Percentiles rank a stretch among this genome's conserved stretches.
Evolutionary conservation across 345 rosid species (phyloP).

Genomic region (Gossypium rotundifolium): DNA sequence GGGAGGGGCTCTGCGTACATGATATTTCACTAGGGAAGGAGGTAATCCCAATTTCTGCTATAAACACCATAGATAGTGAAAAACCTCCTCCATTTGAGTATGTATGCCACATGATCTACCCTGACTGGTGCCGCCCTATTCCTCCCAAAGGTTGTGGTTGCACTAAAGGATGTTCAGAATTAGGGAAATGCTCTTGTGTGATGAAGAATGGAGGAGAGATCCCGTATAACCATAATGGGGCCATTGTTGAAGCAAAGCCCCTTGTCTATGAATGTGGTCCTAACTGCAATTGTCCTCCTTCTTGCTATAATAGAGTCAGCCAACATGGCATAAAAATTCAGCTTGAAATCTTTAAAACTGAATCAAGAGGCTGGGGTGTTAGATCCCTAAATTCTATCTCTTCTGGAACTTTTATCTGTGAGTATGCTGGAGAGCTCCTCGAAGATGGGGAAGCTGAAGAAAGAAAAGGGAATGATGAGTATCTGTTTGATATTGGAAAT

Average conservation of each 20-base stretch:
- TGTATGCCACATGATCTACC: conserved; percentile 44
- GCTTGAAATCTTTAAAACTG: conserved; percentile 81
- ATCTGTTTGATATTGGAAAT: conserved; percentile 70
- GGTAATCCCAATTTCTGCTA: conserved; percentile 56
- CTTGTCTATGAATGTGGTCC: conserved; percentile 86
- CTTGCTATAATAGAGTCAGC: conserved; percentile 70
- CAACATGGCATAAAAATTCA: conserved; percentile 70
- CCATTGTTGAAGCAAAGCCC: conserved; percentile 55
- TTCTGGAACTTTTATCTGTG: conserved; percentile 82
- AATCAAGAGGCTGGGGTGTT: conserved; percentile 88
- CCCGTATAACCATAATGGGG: conserved; percentile 73
- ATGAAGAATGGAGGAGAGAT: conserved; percentile 67
- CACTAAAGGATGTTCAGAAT: conserved; percentile 43
- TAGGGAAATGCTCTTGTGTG: conserved; percentile 46
- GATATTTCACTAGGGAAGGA: conserved; percentile 75
- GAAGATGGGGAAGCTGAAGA: conserved; percentile 68
- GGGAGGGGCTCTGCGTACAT: conserved; percentile 53
- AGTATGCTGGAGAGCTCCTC: conserved; percentile 80
- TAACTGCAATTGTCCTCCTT: conserved; percentile 62
- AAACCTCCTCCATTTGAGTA: conserved; percentile 63
- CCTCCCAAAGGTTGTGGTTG: conserved; percentile 63
- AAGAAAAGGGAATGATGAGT: conserved; percentile 70
- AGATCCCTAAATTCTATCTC: conserved; percentile 72
- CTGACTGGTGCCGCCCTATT: conserved; percentile 41
- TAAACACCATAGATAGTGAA: conserved; percentile 65